phyloP scores from a whole-genome alignment of 768 basidiomycete genomes.

The Tricholoma terreum region DNA sequence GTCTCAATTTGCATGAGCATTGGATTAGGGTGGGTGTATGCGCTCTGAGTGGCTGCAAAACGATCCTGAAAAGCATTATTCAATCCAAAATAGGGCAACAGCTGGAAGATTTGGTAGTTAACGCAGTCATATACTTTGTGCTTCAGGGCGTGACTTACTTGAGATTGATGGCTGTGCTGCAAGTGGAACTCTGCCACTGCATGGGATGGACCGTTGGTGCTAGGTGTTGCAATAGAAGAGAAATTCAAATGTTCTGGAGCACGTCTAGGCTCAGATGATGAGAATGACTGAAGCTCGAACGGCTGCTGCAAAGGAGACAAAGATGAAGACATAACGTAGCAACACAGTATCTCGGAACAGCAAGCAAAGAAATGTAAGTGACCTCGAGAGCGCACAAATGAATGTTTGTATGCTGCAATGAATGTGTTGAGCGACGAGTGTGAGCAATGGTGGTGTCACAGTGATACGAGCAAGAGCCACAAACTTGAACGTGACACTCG shows the following conservation, averaged over 20 bases:
- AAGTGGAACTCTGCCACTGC: neutral
- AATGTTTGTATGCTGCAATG: neutral
- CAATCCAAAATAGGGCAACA: no score
- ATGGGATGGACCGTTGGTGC: neutral
- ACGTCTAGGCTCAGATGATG: neutral
- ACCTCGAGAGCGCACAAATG: neutral
- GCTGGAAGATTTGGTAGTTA: no score
- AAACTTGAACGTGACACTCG: neutral
- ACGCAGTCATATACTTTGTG: neutral
- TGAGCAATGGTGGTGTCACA: neutral
- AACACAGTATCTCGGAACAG: neutral
- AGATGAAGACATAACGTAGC: neutral
- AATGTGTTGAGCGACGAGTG: neutral
- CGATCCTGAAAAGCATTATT: no score
- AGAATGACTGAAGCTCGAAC: no score
- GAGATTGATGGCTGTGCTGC: neutral
- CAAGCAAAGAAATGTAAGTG: neutral
- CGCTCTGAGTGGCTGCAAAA: neutral
- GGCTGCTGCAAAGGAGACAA: neutral
- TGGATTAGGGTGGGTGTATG: neutral
- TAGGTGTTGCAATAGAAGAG: no score
- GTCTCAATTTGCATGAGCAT: neutral
- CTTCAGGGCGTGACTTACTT: neutral
- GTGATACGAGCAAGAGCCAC: neutral
- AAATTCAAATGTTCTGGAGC: neutral